Evolutionary conservation across 2,329 filamentous ascomycete genomes (phyloP), one percentile per base, ranked within the genome.

Genomic region (Neofusicoccum parvum): DNA sequence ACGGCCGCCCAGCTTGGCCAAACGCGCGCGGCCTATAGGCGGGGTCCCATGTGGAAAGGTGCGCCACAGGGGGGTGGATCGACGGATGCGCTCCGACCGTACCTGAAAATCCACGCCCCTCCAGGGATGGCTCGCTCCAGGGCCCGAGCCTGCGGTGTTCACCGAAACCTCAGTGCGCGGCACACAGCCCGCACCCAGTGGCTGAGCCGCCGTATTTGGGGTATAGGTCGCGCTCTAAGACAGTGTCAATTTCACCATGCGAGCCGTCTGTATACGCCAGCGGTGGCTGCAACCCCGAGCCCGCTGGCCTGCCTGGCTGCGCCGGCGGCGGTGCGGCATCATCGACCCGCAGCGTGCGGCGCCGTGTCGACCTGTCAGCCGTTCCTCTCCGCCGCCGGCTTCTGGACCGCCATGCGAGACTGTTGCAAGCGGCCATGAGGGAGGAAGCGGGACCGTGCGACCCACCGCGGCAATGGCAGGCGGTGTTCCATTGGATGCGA

Each of bases 11-110:
- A 48, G 15, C 56, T 60, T 15, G 56, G 56, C 56, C 56, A 60
- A 48, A 36, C 27, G 56, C 27, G 56, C 56, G 32, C 15, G n/a
- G 56, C 54, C 43, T 23, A 60, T 48, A 60, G 56, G 43, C 56
- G 56, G 56, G 56, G 41, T 20, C 23, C 56, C 56, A 60, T 60
- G 54, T 59, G 54, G 54, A 34, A 59, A 36, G 32, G 54, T 45
- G 56, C 56, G 56, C 56, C 56, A 60, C 56, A 60, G 56, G 56
- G 56, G 56, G 41, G 41, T 48, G 56, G 56, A 60, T 60, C 56
- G 56, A 60, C 56, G 56, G 56, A 60, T 60, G 56, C 56, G 56
- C 56, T 48, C 56, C 56, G 56, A 60, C 56, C 32, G 56, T 60
- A 60, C 56, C 56, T 60, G 56, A 60, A 60, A 60, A 60, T 60